A percentile compares a stretch with the other conserved stretches of the same genome.
Evolutionary conservation across 2,329 filamentous ascomycete genomes (phyloP).

Genomic region (Calonectria crousiana): DNA sequence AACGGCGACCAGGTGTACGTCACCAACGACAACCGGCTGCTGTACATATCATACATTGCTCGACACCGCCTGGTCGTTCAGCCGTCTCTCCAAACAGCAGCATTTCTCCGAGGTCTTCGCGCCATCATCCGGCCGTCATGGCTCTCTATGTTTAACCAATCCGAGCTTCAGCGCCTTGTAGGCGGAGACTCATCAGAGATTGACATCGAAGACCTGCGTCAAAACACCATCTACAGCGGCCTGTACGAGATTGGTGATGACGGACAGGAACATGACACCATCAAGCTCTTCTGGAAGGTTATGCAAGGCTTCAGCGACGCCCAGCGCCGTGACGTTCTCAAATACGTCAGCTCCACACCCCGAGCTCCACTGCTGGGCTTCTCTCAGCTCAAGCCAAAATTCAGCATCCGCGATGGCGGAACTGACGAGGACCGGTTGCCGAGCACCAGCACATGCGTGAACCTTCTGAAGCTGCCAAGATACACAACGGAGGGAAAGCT

Average conservation of each 20-base stretch:
- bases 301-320: slow-evolving; percentile 81
- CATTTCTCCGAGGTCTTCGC: slow-evolving; percentile 88
- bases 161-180: slow-evolving; percentile 92
- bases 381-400: slow-evolving; percentile 83
- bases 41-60: slow-evolving; percentile 95
- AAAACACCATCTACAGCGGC: slow-evolving; percentile 88
- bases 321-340: slow-evolving; percentile 87
- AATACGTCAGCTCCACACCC: slow-evolving; percentile 95
- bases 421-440: slow-evolving; percentile 77
- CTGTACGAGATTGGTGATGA: slow-evolving; percentile 93
- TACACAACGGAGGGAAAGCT: slow-evolving; percentile 77
- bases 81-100: slow-evolving; percentile 82
- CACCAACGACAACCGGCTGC: slow-evolving; percentile 89
- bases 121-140: slow-evolving; percentile 91
- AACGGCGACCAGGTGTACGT: slow-evolving; percentile 83
- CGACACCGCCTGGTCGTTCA: slow-evolving; percentile 88
- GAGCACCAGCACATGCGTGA: slow-evolving; percentile 96
- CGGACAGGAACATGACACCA: slow-evolving; percentile 83
- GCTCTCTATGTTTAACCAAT: slow-evolving; percentile 99
- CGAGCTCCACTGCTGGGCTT: slow-evolving; percentile 92
- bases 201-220: slow-evolving; percentile 85
- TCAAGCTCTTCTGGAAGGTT: slow-evolving; percentile 92
- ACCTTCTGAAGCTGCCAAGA: slow-evolving; percentile 89
- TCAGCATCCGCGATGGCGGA: slow-evolving; percentile 86
- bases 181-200: slow-evolving; percentile 89